Conservation (phyloP, 768 basidiomycete species). For the Russula earlei region DNA sequence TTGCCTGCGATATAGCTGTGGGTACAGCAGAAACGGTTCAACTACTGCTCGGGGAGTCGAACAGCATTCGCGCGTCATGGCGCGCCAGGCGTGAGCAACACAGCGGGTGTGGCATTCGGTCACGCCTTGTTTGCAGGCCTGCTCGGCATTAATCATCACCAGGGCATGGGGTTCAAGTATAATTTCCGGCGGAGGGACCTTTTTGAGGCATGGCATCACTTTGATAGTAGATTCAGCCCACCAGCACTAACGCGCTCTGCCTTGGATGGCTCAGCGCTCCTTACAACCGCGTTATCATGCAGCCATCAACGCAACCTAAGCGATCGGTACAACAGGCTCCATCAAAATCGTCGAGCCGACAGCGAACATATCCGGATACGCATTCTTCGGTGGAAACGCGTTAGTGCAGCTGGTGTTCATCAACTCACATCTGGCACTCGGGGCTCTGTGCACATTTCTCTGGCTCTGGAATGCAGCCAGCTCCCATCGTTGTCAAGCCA, state of each 20-base stretch:
- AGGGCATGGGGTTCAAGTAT: conserved; percentile 65
- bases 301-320: conserved; percentile 49
- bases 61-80: conserved; percentile 33
- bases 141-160: conserved; percentile 53
- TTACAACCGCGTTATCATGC: conserved; percentile 61
- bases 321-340: conserved; percentile 39
- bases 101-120: conserved; percentile 61
- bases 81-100: conserved; percentile 51
- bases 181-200: conserved; percentile 35
- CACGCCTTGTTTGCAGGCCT: conserved; percentile 52
- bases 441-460: neutral
- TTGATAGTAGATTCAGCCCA: conserved; percentile 51
- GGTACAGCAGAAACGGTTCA: conserved; percentile 35
- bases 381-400: conserved; percentile 39
- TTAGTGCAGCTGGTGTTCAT: conserved; percentile 48
- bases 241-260: conserved; percentile 47
- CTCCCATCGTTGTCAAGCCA: conserved; percentile 37
- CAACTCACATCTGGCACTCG: conserved; percentile 29
- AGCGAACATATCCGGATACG: conserved; percentile 52
- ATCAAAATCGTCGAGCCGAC: conserved; percentile 39
- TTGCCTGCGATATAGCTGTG: conserved; percentile 45
- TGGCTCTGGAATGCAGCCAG: conserved; percentile 25
- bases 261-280: conserved; percentile 42
- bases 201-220: neutral
- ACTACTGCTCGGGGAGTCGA: conserved; percentile 44